Evolutionary conservation across 2,329 filamentous ascomycete species (phyloP), one percentile per base, ranked within the genome.

Genomic region (Nemania sp.): DNA sequence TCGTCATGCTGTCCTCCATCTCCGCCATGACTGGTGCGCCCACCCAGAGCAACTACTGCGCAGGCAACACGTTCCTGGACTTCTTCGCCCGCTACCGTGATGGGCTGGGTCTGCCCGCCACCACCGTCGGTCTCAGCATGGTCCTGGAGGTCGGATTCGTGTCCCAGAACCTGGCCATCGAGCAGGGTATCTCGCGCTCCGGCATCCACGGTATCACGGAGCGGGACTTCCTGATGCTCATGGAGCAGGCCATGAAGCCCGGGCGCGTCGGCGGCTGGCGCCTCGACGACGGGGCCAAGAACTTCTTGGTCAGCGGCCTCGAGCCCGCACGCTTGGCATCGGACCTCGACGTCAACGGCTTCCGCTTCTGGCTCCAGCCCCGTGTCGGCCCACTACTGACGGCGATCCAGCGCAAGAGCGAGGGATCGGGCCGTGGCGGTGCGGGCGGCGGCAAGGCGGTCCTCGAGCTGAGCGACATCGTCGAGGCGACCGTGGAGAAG

Each of bases 41-140:
- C 2, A 69, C 65, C 0, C 75, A 79, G 50, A 67, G 67, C 37
- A 75, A 75, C 53, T 79, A 79, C 57, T 58, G 54, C 29, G 54
- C 54, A 32, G 54, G 21, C 21, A 62, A 62, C 32, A 62, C 54
- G 5, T 62, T 58, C 59, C 37, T 58, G 1, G 59, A 62, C 29
- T 58, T 59, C 54, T 62, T 62, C n/a, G 54, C 62, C 21, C 59
- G 59, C 17, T 59, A 62, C 32, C 59, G 55, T 13, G 35, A 40
- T 32, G 37, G 53, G 25, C 47, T 63, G 2, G 45, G 60, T 11
- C 49, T 59, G 15, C 60, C 57, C 7, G 54, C 56, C 2, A 64
- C 58, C 4, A 59, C 58, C 2, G 62, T 64, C 12, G 62, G 58
- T 32, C 59, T 64, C 17, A 59, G 59, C 40, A 64, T 64, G 62